phyloP scores from a whole-genome alignment of 768 basidiomycete species.

The Gloeopeniophorella convolvens region DNA sequence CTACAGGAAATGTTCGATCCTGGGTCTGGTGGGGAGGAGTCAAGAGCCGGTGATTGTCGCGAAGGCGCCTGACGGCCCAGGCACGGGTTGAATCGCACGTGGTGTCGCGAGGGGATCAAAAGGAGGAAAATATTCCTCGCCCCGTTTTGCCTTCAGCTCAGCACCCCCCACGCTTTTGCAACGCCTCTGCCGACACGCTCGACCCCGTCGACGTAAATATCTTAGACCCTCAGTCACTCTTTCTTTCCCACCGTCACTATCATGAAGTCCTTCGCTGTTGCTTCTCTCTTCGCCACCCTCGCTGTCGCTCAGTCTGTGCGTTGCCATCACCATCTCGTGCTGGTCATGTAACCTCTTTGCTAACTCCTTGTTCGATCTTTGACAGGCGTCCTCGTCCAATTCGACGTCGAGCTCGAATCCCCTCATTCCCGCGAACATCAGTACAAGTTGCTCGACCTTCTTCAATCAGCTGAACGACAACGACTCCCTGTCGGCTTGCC shows the following conservation, averaged over 20 bases:
- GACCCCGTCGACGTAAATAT: not conserved
- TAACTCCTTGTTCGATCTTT: slow-evolving; percentile 23
- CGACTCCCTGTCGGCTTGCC: slow-evolving; percentile 51
- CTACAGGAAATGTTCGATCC: no score
- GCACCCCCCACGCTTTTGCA: not conserved
- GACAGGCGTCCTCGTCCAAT: slow-evolving; percentile 20
- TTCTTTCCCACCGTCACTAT: slow-evolving; percentile 26
- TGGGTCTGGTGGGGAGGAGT: no score
- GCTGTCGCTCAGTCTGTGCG: slow-evolving; percentile 41
- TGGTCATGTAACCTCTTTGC: slow-evolving; percentile 18
- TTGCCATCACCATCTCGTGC: not conserved
- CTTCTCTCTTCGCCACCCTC: slow-evolving; percentile 44
- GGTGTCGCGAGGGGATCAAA: no score
- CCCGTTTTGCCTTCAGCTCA: no score
- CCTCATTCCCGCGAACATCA: slow-evolving; percentile 66
- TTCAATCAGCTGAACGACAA: slow-evolving; percentile 60
- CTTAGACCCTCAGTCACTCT: slow-evolving; percentile 6
- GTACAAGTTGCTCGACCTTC: slow-evolving; percentile 47
- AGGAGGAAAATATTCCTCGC: no score
- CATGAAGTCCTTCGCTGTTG: slow-evolving; percentile 48
- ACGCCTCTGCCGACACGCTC: not conserved
- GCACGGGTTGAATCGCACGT: no score
- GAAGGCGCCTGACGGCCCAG: no score
- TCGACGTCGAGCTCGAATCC: slow-evolving; percentile 34
- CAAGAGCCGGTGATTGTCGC: no score